Evolutionary conservation across 1,139 yeast species (phyloP).

Genomic region (Yamadazyma diospyri): DNA sequence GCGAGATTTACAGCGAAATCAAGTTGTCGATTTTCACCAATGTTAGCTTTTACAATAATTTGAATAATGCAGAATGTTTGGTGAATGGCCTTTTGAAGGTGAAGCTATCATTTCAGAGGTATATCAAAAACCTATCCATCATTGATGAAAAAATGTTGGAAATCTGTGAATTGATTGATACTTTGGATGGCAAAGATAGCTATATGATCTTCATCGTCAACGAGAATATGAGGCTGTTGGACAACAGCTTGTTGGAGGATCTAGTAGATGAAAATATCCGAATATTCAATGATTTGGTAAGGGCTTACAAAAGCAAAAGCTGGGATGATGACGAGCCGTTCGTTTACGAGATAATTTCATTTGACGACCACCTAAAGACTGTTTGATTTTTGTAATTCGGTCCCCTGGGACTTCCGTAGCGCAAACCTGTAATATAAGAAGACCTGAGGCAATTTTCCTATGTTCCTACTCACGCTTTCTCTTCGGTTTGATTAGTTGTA

Average conservation of each 20-base stretch:
- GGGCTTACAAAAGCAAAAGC: conserved; percentile 1
- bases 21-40: conserved; percentile 14
- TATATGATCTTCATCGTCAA: conserved; percentile 10
- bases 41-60: conserved; percentile 11
- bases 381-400: not conserved
- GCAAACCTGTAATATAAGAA: not conserved
- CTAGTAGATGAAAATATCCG: conserved; percentile 8
- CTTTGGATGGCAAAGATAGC: not conserved
- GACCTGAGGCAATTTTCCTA: not conserved
- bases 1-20: conserved; percentile 10
- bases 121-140: conserved; percentile 8
- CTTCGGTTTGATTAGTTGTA: conserved; percentile 10
- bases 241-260: conserved; percentile 8
- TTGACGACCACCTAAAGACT: conserved; percentile 13
- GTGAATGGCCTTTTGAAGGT: conserved; percentile 12
- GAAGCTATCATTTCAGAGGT: conserved; percentile 12
- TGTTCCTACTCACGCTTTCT: conserved; percentile 2
- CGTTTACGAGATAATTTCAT: conserved; percentile 14
- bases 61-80: conserved; percentile 15
- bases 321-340: conserved; percentile 9
- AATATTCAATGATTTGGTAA: conserved; percentile 12
- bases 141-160: conserved; percentile 14
- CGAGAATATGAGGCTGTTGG: conserved; percentile 8
- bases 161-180: conserved; percentile 12
- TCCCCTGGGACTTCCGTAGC: not conserved